Base-by-base conservation (phyloP, 148 eudicot species). In the Cornus florida region DNA sequence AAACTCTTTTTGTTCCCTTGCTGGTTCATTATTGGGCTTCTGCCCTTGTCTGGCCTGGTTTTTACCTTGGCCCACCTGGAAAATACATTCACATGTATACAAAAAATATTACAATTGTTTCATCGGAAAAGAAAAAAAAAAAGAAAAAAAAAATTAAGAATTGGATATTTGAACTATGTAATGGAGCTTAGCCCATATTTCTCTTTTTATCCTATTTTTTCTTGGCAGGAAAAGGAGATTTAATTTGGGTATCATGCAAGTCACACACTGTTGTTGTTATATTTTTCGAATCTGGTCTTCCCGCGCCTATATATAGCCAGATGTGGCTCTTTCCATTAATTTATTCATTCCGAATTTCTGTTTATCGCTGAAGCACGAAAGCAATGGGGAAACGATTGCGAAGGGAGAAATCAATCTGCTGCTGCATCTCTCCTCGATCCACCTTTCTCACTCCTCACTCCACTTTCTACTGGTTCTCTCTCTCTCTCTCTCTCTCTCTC, bases 381-480 rank as follows among this genome's bases (percentile, higher is more conserved):
- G 33, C 53, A 84, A 94, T 95, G 98, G 93, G 89, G 87, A 95
- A 93, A 77, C 86, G 93, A 84, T 73, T 95, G 86, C 83, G 88
- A 67, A 85, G 90, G 80, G 75, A 81, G 23, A 85, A 72, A 60
- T 72, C 92, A 50, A 82, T 95, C 72, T 80, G 94, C 83, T 82
- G 91, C 79, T 95, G 98, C 83, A 75, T 71, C 64, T 93, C 98
- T 81, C 97, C 97, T 69, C 87, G 84, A 2, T 65, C 79, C 28
- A 75, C 88, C 71, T 85, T 82, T 74, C 82, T 73, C 82, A 72
- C 84, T 75, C 81, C 87, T 84, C 90, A 78, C 67, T 72, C 89
- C 35, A 66, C 88, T 57, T 92, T 92, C 97, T 81, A 85, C 75
- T 92, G 92, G 98, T 96, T 62, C 71, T 38, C 74, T 74, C 77